Evolutionary conservation across 2,329 filamentous ascomycete species (phyloP), one percentile per base, ranked within the genome.

Genomic region (Sporothrix globosa): DNA sequence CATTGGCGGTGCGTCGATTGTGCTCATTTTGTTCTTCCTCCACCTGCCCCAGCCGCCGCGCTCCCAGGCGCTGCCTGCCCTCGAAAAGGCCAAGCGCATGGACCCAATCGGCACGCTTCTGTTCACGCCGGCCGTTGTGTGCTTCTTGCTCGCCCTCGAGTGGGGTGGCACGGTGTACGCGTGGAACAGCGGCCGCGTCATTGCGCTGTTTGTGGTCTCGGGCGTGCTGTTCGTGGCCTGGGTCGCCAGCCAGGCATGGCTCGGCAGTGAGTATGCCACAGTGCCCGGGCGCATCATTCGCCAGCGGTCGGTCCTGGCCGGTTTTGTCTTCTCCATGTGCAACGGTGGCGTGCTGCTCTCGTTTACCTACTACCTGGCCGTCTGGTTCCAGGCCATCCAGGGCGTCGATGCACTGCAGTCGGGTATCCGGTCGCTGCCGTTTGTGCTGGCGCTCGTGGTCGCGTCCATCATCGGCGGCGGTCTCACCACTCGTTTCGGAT

Each of bases 351-450:
- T 61, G 7, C 9, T 73, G 30, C 13, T 71, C 56, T 39, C 53
- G 0, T 71, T 65, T 21, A 50, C 41, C 27, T 75, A 73, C 70
- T 75, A 75, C 46, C 58, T 75, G 6, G 67, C 74, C 65, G 68
- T 74, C 71, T 85, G 83, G 82, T 84, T 84, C 74, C 83, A 84
- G 72, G 81, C 80, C 10, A 79, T 83, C 54, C 76, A 81, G 65
- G 77, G 77, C 61, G 76, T 78, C 11, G 78, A 77, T 4, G 80
- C 83, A 2, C 77, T 80, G 5, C 71, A 79, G 54, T 80, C 81
- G 6, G 82, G 82, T 11, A 80, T 83, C 66, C 77, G 79, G 50
- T 76, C 80, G n/a, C 77, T 83, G 27, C 81, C 82, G 24, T 75
- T 81, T 48, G 75, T 83, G 9, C 77, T 84, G 13, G 75, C 78